Evolutionary conservation across 1,284 basidiomycete genomes (phyloP).

Genomic region (Austropuccinia psidii): DNA sequence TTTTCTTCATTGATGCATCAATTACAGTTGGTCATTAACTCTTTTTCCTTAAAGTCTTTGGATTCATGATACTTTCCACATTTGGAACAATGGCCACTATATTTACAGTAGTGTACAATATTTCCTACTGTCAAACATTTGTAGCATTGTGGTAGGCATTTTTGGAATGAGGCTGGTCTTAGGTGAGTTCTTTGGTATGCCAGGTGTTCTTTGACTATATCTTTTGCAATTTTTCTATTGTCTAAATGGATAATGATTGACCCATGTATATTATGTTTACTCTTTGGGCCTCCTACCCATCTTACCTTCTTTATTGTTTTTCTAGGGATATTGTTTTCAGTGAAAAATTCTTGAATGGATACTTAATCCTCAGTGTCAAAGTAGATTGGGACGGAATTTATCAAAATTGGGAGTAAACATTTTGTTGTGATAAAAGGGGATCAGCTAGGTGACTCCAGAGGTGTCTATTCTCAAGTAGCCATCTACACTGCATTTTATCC

Average conservation of each 20-base stretch:
- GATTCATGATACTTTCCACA: neutral
- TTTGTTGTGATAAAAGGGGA: neutral
- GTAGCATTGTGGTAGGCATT: too few species aligned
- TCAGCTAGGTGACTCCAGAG: neutral
- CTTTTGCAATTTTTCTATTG: neutral
- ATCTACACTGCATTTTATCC: neutral
- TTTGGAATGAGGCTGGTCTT: too few species aligned
- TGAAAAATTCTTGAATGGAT: neutral
- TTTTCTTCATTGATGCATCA: neutral
- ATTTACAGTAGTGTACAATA: too few species aligned
- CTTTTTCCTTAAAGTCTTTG: neutral
- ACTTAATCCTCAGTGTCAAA: neutral
- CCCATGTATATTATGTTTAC: neutral
- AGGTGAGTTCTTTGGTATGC: neutral
- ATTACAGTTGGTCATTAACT: neutral
- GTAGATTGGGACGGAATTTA: neutral
- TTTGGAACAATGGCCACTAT: neutral
- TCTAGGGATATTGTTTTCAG: neutral
- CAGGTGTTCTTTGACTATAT: neutral
- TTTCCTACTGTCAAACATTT: too few species aligned
- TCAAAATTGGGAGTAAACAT: neutral
- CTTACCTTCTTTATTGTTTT: neutral
- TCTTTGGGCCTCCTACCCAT: neutral
- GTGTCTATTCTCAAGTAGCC: neutral
- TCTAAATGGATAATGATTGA: neutral